phyloP scores from a whole-genome alignment of 2,329 filamentous ascomycete species.

The Helotiales sp. region DNA sequence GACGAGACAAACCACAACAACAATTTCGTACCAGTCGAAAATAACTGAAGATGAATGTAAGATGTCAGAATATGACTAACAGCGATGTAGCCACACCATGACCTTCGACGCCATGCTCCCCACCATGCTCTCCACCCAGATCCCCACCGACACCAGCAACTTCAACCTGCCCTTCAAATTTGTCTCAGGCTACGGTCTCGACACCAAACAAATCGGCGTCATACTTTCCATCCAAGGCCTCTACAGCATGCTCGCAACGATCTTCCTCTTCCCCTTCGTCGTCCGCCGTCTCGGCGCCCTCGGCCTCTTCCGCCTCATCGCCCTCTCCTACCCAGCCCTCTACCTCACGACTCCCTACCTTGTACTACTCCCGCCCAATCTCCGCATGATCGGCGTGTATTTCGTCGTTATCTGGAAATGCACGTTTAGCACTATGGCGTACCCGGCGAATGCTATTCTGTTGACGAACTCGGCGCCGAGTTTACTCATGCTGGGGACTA shows the following conservation, averaged over 20 bases:
- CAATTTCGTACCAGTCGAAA: too few species aligned
- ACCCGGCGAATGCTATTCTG: conserved; percentile 88
- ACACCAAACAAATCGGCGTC: conserved; percentile 82
- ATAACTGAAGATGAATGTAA: not conserved
- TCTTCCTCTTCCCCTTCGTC: conserved; percentile 81
- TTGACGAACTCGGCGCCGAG: conserved; percentile 87
- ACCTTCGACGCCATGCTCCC: conserved; percentile 94
- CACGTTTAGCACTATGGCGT: conserved; percentile 87
- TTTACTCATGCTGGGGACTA: conserved; percentile 81
- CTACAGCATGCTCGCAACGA: conserved; percentile 79
- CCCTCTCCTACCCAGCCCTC: conserved; percentile 82
- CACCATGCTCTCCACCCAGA: conserved; percentile 68
- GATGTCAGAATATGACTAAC: conserved; percentile 28
- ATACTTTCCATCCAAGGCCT: conserved; percentile 88
- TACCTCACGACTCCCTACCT: conserved; percentile 91
- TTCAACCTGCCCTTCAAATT: conserved; percentile 83
- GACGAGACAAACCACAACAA: not conserved
- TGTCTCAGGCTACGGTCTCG: conserved; percentile 81
- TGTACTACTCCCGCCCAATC: conserved; percentile 74
- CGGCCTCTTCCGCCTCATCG: conserved; percentile 79
- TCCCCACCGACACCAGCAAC: conserved; percentile 50
- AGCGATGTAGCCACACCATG: conserved; percentile 79
- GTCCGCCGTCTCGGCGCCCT: conserved; percentile 78
- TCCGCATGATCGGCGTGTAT: conserved; percentile 78
- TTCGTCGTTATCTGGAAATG: conserved; percentile 87